These are phyloP conservation scores for Aquilaria malaccensis DNA, from an alignment of 345 rosid genomes.

Conservation along the genomic window DNA sequence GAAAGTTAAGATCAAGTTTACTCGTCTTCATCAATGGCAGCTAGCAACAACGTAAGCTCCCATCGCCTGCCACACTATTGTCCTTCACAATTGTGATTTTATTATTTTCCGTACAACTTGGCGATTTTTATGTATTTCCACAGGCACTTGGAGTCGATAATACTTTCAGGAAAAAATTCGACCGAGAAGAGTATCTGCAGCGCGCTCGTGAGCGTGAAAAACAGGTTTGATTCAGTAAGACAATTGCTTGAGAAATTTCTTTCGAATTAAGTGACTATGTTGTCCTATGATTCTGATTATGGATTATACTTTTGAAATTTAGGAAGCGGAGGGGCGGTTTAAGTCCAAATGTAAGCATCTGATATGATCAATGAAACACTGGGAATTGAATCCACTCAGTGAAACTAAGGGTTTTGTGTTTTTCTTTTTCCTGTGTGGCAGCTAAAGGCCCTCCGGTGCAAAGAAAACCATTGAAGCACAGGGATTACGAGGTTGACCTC, in stretches of 20 bases:
- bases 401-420: neutral
- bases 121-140: slow-evolving; percentile 1
- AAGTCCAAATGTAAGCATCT: slow-evolving; percentile 63
- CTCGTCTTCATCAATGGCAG: slow-evolving; percentile 26
- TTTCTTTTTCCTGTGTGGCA: slow-evolving; percentile 18
- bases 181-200: slow-evolving; percentile 67
- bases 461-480: slow-evolving; percentile 93
- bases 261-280: slow-evolving; percentile 1
- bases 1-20: too few species aligned
- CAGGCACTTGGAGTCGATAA: slow-evolving; percentile 70
- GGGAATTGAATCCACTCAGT: neutral
- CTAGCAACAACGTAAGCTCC: slow-evolving; percentile 35
- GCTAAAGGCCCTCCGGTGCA: slow-evolving; percentile 91
- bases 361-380: slow-evolving; percentile 1
- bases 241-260: neutral
- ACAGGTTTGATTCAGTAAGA: slow-evolving; percentile 34
- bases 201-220: slow-evolving; percentile 90
- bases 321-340: slow-evolving; percentile 61
- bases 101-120: neutral
- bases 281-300: neutral
- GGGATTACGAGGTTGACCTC: slow-evolving; percentile 94
- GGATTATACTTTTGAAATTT: slow-evolving; percentile 3
- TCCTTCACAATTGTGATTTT: neutral
- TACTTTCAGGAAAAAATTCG: slow-evolving; percentile 81
- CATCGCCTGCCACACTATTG: neutral